phyloP scores from a whole-genome alignment of 129 eudicot species.

The Arctium lappa region DNA sequence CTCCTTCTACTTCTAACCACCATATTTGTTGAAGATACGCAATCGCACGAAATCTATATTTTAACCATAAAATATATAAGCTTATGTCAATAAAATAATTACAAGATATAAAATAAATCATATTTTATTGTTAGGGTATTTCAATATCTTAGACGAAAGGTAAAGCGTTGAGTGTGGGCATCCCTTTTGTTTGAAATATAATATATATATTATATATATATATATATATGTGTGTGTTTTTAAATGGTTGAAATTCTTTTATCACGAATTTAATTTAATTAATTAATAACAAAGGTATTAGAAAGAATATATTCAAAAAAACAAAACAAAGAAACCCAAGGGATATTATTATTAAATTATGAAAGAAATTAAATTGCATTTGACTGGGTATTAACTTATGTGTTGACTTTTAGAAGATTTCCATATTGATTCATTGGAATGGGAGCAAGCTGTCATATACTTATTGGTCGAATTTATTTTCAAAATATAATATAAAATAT shows the following conservation, averaged over 20 bases:
- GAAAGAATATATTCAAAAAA: background rate
- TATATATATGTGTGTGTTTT: background rate
- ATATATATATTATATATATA: too few relatives aligned
- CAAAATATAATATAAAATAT: background rate
- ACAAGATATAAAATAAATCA: background rate
- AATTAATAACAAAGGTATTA: background rate
- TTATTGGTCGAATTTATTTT: background rate
- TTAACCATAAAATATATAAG: background rate
- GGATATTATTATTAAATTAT: background rate
- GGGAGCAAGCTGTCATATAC: slow-evolving; percentile 11
- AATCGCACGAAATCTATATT: slow-evolving; percentile 53
- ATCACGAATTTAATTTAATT: background rate
- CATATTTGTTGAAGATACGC: slow-evolving; percentile 90
- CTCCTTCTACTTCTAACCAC: slow-evolving; percentile 90
- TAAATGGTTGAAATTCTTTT: background rate
- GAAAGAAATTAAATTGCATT: background rate
- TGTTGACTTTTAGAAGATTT: background rate
- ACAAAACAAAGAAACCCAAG: background rate
- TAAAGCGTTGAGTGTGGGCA: slow-evolving; percentile 24
- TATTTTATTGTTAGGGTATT: slow-evolving; percentile 8
- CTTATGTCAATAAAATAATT: background rate
- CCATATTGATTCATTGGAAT: background rate
- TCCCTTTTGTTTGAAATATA: background rate
- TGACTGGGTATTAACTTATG: background rate
- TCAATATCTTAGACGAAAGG: slow-evolving; percentile 24